Evolutionary conservation across 768 basidiomycete genomes (phyloP).

Genomic region (Sarcodon aspratus): DNA sequence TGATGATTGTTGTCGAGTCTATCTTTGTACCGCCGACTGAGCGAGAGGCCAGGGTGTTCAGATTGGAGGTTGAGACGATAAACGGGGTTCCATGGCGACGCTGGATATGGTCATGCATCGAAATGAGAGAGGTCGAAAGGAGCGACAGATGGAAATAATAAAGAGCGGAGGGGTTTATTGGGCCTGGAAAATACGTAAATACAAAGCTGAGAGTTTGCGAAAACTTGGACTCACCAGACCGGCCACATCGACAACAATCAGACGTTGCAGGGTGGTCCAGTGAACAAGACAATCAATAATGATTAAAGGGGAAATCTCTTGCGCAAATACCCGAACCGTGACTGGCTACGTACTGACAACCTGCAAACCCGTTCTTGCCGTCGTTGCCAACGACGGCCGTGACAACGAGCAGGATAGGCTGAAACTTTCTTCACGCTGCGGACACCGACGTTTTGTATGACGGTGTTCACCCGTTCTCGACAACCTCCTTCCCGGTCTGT

Average conservation of each 20-base stretch:
- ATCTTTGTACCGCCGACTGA: slow-evolving; percentile 9
- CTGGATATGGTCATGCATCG: not conserved
- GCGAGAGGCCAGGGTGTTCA: slow-evolving; percentile 3
- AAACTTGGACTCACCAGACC: too few species aligned
- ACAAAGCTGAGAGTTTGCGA: not conserved
- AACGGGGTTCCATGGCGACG: not conserved
- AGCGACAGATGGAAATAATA: not conserved
- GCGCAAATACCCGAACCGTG: not conserved
- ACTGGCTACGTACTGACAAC: not conserved
- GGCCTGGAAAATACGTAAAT: not conserved
- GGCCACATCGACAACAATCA: too few species aligned
- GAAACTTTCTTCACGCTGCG: not conserved
- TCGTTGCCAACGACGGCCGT: slow-evolving; percentile 10
- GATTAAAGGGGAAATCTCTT: not conserved
- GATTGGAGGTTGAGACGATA: slow-evolving; percentile 1
- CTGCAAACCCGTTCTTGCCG: not conserved
- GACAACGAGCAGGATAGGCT: not conserved
- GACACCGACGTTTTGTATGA: not conserved
- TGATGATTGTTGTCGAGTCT: slow-evolving; percentile 25
- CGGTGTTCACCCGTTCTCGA: slow-evolving; percentile 4
- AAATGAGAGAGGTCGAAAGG: slow-evolving; percentile 3
- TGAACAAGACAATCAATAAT: too few species aligned
- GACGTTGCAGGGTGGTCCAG: too few species aligned
- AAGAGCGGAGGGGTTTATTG: slow-evolving; percentile 1
- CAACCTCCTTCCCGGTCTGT: slow-evolving; percentile 14